Conservation (phyloP, 345 rosid genomes). For the Dimocarpus longan region DNA sequence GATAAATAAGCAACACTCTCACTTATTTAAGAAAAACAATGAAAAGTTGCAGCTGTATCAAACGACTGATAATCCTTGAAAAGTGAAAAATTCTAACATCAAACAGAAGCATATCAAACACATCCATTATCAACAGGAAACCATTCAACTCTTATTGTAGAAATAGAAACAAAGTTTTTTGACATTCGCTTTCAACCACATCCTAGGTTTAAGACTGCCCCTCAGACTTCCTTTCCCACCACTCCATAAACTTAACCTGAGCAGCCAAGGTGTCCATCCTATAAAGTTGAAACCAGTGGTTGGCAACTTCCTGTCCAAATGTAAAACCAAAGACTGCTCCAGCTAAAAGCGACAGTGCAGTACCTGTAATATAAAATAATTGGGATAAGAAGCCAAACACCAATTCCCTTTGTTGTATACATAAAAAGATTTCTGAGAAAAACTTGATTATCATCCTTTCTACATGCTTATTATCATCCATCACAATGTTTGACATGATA, state of each 20-base stretch:
- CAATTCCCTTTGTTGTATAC: neutral
- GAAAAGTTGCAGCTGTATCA: no score
- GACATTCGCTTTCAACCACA: conserved; percentile 6
- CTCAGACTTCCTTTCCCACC: conserved; percentile 76
- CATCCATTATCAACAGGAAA: conserved; percentile 16
- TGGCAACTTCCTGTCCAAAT: conserved; percentile 82
- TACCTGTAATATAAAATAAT: conserved; percentile 48
- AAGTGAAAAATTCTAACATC: conserved; percentile 4
- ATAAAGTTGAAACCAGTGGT: conserved; percentile 76
- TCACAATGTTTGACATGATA: neutral
- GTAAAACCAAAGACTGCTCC: conserved; percentile 93
- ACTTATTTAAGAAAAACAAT: no score
- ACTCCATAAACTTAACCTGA: conserved; percentile 85
- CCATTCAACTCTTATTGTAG: conserved; percentile 18
- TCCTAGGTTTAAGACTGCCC: conserved; percentile 33
- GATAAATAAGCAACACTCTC: no score
- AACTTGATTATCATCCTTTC: neutral
- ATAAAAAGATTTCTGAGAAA: neutral
- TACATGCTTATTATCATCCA: neutral
- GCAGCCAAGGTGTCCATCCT: conserved; percentile 87
- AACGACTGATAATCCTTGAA: neutral
- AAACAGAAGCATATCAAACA: conserved; percentile 13
- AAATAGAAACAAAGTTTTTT: conserved; percentile 9
- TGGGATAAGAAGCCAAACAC: neutral
- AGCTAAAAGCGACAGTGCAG: conserved; percentile 73